A percentile compares a stretch with the other conserved stretches of the same genome.
These are phyloP conservation scores for Pelargonium citronellum DNA, from an alignment of 441 rosid genomes.

Conservation along the genomic window DNA sequence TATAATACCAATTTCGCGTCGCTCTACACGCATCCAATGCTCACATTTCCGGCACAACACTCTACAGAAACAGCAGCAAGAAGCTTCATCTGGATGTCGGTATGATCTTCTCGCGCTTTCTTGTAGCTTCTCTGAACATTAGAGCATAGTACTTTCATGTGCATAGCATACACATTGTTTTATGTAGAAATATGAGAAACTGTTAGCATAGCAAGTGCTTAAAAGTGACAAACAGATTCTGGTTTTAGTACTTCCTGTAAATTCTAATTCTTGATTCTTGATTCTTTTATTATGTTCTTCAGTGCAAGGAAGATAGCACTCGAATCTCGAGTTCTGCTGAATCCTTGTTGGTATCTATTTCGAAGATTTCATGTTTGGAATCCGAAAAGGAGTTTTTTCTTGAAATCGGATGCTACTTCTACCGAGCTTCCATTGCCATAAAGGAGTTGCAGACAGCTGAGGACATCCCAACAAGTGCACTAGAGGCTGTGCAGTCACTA, in stretches of 20 bases:
- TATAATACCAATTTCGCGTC: not conserved
- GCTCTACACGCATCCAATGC: not conserved
- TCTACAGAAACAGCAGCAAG: slow-evolving; percentile 15
- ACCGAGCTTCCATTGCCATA: slow-evolving; percentile 50
- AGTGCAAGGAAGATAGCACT: slow-evolving; percentile 37
- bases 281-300: slow-evolving; percentile 8
- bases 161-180: not conserved
- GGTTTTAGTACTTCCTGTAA: not conserved
- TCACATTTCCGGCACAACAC: not conserved
- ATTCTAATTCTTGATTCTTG: not conserved
- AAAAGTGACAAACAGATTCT: not conserved
- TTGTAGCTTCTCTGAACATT: not conserved
- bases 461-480: slow-evolving; percentile 31
- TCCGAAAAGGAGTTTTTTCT: slow-evolving; percentile 40
- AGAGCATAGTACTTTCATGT: not conserved
- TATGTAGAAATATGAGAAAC: not conserved
- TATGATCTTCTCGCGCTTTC: slow-evolving; percentile 25
- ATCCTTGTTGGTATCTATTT: slow-evolving; percentile 46
- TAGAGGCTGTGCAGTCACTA: slow-evolving; percentile 44
- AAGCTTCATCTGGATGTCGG: slow-evolving; percentile 44
- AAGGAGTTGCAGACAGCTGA: slow-evolving; percentile 60
- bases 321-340: slow-evolving; percentile 28
- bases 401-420: slow-evolving; percentile 54
- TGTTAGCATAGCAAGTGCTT: not conserved
- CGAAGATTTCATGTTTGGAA: slow-evolving; percentile 37